Evolutionary conservation across 345 rosid genomes (phyloP), one percentile per base, ranked within the genome.

Genomic region (Aurinia saxatilis): DNA sequence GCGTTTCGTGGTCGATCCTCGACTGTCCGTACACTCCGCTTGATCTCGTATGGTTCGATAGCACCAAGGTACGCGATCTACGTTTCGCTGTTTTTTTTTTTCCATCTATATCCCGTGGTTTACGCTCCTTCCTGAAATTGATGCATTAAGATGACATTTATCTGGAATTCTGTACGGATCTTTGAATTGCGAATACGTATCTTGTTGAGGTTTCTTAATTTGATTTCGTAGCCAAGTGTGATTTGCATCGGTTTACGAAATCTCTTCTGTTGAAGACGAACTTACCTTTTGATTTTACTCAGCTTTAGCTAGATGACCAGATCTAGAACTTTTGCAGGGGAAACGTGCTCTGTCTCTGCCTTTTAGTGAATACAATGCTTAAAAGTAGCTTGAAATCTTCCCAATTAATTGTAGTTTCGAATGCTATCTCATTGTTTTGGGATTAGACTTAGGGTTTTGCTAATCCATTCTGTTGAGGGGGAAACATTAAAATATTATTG

Each of bases 21-120:
- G 97, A 93, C 80, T 93, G 99, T 52, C 97, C 99, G 1, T 90
- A 80, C 80, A 77, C 90, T 37, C 97, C 99, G 34, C 99, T 90
- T 63, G 97, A 93, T 82, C 79, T 87, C 54, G 99, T 93, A 41
- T 93, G 99, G 99, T 85, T 93, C 30, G 97, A 93, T 74, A 82
- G 84, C 53, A 87, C 99, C 57, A 93, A 87, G 72, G 99, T 93
- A 67, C 64, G 36, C 30, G 65, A 49, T 52, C 66, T 49, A 68
- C 61, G 10, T 30, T 33, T 6, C 35, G 36, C 9, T 42, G n/a
- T 21, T 44, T 27, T 6, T 7, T 30, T 23, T 27, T 27, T 21
- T 4, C 25, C 31, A 27, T 27, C 31, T 27, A 6, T 27, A 10
- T 57, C 49, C 23, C 16, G 13, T 25, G 31, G 19, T 17, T 41